Conservation (phyloP, 176 grass and related monocot species). For the Thalia dealbata region DNA sequence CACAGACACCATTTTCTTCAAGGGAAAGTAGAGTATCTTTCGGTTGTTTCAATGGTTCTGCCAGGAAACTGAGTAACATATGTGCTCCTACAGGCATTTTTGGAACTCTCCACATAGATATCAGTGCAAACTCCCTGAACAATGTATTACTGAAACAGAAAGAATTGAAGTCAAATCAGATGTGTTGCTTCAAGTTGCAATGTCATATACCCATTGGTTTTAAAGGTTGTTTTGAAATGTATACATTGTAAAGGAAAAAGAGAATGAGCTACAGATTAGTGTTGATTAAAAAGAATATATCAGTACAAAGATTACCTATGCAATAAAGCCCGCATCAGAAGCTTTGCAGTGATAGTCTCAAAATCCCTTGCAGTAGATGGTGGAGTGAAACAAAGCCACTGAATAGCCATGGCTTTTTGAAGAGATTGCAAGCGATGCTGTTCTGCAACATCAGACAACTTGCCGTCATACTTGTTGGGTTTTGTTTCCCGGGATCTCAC, state of each 20-base stretch:
- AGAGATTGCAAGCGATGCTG: constrained; percentile 74
- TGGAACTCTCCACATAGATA: constrained; percentile 83
- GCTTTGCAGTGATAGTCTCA: constrained; percentile 61
- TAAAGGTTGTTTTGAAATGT: not conserved
- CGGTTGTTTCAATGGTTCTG: constrained; percentile 80
- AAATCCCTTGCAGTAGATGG: constrained; percentile 64
- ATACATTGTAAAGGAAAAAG: not conserved
- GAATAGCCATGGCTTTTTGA: constrained; percentile 92
- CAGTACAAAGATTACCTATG: constrained; percentile 52
- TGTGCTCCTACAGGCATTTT: constrained; percentile 84
- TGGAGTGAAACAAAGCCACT: constrained; percentile 94
- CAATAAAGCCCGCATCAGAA: constrained; percentile 76
- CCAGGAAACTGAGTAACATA: constrained; percentile 85
- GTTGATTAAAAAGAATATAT: not conserved
- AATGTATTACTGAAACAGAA: constrained; percentile 64
- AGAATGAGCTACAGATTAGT: constrained; percentile 5
- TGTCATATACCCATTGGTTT: not conserved
- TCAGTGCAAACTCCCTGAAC: constrained; percentile 88
- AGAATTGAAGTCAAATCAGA: constrained; percentile 27
- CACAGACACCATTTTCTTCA: constrained; percentile 54
- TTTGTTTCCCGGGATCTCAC: constrained; percentile 72
- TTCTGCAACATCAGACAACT: constrained; percentile 60
- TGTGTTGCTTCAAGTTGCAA: not conserved
- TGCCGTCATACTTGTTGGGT: constrained; percentile 34
- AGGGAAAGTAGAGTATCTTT: constrained; percentile 60